Evolutionary conservation across 768 basidiomycete species (phyloP), one percentile per base, ranked within the genome.

Genomic region (Lentinula detonsa): DNA sequence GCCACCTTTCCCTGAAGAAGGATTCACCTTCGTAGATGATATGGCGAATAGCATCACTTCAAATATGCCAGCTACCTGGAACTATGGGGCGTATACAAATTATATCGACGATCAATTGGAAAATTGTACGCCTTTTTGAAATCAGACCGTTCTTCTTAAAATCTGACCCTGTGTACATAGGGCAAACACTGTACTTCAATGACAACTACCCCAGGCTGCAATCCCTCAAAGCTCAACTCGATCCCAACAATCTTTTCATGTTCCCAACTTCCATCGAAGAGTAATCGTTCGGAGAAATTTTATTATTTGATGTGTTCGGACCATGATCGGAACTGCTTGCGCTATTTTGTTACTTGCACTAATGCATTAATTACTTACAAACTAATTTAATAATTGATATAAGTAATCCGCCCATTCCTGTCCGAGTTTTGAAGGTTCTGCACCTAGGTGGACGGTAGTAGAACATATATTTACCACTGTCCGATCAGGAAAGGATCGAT

Each of bases 231-330:
- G 55, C 64, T 13, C 60, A 49, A 21, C 67, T 74, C 35, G 77
- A 79, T 62, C 78, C 78, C 1, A 60, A 66, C 3, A 67, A 74
- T 35, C 64, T 75, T 1, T 80, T 80, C 51, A 64, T 69, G n/a
- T 80, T 80, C 69, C 76, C 76, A 0, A 69, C 68, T 23, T 69
- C 67, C 18, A 70, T 76, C 9, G 65, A 72, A 52, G 67, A 67
- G 37, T 56, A 9, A 56, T 28, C 3, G 3, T 28, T 3, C 2
- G 23, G 2, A 23, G 23, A 23, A 23, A 23, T 23, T 18, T 13
- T 3, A 18, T 33, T 21, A 10, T 18, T 45, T 16, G 15, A 43
- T 16, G 42, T 13, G 6, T 18, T 18, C 5, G 42, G 28, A 28
- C 16, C 6, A 43, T 16, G 0, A 1, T 43, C 6, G 42, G 42